Base-by-base conservation (phyloP, 2,329 filamentous ascomycete genomes). In the Ophidiomyces ophidiicola region DNA sequence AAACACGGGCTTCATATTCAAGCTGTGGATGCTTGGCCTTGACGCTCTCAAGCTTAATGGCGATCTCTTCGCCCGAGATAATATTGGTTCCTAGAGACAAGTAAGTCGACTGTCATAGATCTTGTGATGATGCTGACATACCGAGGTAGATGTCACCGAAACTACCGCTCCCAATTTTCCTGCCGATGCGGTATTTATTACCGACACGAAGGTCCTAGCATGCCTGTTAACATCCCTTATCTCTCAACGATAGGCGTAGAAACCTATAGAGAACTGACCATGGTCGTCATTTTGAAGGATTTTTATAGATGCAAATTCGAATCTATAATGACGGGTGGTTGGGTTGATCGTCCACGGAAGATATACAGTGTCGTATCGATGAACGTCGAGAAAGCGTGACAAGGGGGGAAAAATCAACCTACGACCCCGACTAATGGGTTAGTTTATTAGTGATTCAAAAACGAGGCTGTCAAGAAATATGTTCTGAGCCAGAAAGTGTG, bases 21-120 rank as follows among this genome's bases (percentile, higher is more conserved):
- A 98, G 78, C 67, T 96, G 90, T 43, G 90, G 90, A 64, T 96
- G 90, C 74, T 98, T 96, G 61, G 90, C 88, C 75, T 98, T 98
- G 69, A 96, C 88, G 50, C 85, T 93, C 68, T 98, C 90, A 45
- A 98, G 84, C 72, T 98, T 98, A 72, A 98, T 98, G 61, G 90
- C 90, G 55, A 98, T 96, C 67, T 98, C 90, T 66, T 98, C 90
- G 47, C 90, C 90, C 3, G 90, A 96, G 66, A 96, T 96, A 69
- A 98, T 96, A 72, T 98, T 96, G 63, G 90, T 98, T 55, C 90
- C 90, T 79, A 31, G n/a, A n/a, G n/a, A n/a, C 17, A 17, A 20
- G 42, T 40, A 12, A 39, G 15, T n/a, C n/a, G n/a, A n/a, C n/a
- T n/a, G n/a, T n/a, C n/a, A n/a, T n/a, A n/a, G n/a, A n/a, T n/a